These are phyloP conservation scores for Apiosordaria backusii DNA, from an alignment of 495 filamentous ascomycete species.

Conservation along the genomic window DNA sequence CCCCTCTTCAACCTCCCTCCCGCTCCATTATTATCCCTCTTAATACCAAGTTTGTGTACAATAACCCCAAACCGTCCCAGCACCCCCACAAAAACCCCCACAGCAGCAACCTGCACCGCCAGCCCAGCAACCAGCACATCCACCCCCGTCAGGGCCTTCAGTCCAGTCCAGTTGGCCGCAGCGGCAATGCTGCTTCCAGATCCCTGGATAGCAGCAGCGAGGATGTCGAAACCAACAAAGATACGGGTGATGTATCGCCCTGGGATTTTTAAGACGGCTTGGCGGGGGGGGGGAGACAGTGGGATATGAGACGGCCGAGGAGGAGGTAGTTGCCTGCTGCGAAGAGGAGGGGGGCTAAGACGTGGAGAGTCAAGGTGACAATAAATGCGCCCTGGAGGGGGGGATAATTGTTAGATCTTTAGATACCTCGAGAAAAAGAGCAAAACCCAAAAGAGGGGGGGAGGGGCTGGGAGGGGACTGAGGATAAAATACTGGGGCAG, in stretches of 20 bases:
- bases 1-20: constrained; percentile 1
- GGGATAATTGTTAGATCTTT: no score
- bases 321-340: constrained; percentile 46
- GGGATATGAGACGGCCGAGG: constrained; percentile 46
- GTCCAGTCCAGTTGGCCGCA: constrained; percentile 29
- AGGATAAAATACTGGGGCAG: no score
- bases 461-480: no score
- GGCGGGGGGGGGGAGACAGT: constrained; percentile 28
- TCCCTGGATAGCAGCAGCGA: constrained; percentile 39
- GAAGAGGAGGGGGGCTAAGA: constrained; percentile 49
- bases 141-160: constrained; percentile 33
- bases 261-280: constrained; percentile 19
- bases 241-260: constrained; percentile 43
- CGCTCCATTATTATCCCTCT: neutral
- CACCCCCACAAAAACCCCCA: constrained; percentile 46
- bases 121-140: constrained; percentile 45
- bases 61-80: constrained; percentile 32
- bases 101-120: constrained; percentile 48
- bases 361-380: constrained; percentile 51
- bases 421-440: no score
- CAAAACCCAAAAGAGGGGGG: no score
- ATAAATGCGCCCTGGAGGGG: constrained; percentile 56
- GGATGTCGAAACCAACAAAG: constrained; percentile 38
- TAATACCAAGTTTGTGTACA: constrained; percentile 14
- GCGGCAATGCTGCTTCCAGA: constrained; percentile 28